These are phyloP conservation scores for Tulasnella sp. DNA, from an alignment of 768 basidiomycete species.

Conservation along the genomic window DNA sequence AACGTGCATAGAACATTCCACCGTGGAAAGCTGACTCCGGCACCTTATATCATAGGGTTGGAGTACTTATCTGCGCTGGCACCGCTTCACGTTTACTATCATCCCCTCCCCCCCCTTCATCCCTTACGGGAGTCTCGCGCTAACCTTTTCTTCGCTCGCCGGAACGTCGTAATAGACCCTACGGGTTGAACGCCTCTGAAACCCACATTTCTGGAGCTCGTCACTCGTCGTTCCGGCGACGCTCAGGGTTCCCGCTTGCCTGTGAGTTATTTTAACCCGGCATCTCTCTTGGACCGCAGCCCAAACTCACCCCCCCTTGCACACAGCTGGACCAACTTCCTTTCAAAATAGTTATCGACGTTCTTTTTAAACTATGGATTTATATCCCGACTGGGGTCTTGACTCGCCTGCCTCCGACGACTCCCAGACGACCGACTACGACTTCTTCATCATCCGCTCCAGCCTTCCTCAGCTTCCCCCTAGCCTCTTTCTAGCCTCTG, in stretches of 20 bases:
- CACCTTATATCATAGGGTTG: background rate
- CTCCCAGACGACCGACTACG: background rate
- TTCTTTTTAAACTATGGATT: background rate
- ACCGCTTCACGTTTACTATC: background rate
- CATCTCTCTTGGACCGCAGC: background rate
- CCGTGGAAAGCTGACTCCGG: background rate
- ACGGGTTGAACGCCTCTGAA: background rate
- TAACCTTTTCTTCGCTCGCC: slow-evolving; percentile 5
- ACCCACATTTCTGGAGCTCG: background rate
- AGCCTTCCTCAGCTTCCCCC: background rate
- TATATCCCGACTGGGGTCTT: background rate
- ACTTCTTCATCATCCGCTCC: background rate
- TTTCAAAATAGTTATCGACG: background rate
- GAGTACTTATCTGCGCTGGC: background rate
- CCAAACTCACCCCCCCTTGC: background rate
- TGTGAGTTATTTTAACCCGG: background rate
- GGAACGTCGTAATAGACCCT: background rate
- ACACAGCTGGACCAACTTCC: background rate
- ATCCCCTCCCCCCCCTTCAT: background rate
- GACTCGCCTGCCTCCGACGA: background rate
- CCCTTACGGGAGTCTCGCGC: background rate
- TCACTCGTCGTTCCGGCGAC: background rate
- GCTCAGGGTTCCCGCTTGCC: background rate
- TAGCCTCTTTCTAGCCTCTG: background rate
- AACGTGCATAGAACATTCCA: background rate